Conservation (phyloP, 345 rosid species). For the Eucalyptus dawsonii region DNA sequence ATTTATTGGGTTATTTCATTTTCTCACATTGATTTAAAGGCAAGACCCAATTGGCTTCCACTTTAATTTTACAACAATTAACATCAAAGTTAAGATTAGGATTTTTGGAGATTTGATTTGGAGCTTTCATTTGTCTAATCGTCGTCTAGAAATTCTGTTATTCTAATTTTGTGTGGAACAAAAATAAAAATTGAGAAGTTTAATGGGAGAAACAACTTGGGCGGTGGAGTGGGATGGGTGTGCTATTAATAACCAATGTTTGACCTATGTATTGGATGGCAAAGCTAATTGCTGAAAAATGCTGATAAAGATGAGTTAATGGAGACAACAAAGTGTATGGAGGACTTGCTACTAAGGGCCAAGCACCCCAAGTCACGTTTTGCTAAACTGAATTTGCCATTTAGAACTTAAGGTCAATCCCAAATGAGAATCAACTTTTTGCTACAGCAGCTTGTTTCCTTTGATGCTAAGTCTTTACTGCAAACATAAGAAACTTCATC, state of each 20-base stretch:
- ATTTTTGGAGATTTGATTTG: fast-evolving
- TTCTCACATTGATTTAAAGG: neutral
- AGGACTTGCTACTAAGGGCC: too few relatives aligned
- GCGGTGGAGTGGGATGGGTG: neutral
- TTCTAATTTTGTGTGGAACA: neutral
- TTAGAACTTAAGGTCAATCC: too few relatives aligned
- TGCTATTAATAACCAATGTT: neutral
- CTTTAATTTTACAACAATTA: neutral
- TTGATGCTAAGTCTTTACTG: too few relatives aligned
- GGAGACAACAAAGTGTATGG: fast-evolving
- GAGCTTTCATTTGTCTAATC: neutral
- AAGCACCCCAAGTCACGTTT: too few relatives aligned
- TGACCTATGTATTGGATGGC: neutral
- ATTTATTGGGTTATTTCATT: neutral
- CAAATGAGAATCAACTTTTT: too few relatives aligned
- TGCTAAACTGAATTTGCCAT: too few relatives aligned
- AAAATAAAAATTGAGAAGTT: neutral
- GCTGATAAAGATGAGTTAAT: neutral
- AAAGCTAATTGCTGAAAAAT: neutral
- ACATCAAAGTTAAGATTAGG: neutral
- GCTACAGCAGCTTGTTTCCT: too few relatives aligned
- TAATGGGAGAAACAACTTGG: neutral
- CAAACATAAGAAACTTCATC: too few relatives aligned
- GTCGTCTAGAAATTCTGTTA: neutral
- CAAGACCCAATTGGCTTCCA: neutral